Percentiles rank a stretch among this genome's conserved stretches.
Conservation (phyloP, 345 rosid genomes). For the Aethionema arabicum region DNA sequence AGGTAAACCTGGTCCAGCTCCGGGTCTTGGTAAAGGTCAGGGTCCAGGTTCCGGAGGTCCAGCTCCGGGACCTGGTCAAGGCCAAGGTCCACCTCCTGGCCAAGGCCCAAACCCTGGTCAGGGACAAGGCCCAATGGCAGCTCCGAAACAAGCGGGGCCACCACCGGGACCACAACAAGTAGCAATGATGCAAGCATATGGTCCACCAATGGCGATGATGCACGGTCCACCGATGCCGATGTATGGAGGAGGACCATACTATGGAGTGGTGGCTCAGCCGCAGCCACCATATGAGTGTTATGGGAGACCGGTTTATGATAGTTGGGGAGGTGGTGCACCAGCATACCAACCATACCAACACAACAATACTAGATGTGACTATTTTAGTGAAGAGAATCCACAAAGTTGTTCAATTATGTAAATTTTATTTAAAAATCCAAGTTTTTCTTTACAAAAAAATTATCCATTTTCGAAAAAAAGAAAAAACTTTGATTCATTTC, state of each 20-base stretch:
- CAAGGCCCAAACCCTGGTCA: no score
- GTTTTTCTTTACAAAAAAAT: no score
- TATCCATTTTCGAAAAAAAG: no score
- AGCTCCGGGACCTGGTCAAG: background rate
- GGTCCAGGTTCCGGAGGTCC: no score
- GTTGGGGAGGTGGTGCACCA: slow-evolving; percentile 46
- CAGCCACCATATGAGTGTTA: slow-evolving; percentile 24
- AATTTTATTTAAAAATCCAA: background rate
- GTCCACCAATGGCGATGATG: slow-evolving; percentile 16
- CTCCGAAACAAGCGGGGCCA: background rate
- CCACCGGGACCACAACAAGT: slow-evolving; percentile 10
- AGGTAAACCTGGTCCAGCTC: no score
- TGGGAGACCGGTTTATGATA: slow-evolving; percentile 54
- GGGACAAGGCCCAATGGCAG: no score
- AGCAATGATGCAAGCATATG: background rate
- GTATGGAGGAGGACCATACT: slow-evolving; percentile 36
- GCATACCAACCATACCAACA: background rate
- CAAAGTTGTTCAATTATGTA: slow-evolving; percentile 50
- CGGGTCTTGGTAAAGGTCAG: background rate
- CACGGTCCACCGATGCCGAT: slow-evolving; percentile 3
- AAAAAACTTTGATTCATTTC: no score
- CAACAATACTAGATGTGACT: slow-evolving; percentile 30
- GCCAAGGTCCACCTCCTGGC: no score
- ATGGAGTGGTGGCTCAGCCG: slow-evolving; percentile 24
- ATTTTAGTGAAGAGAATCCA: slow-evolving; percentile 41